Evolutionary conservation across 2,329 filamentous ascomycete genomes (phyloP).

Genomic region (Canariomyces notabilis): DNA sequence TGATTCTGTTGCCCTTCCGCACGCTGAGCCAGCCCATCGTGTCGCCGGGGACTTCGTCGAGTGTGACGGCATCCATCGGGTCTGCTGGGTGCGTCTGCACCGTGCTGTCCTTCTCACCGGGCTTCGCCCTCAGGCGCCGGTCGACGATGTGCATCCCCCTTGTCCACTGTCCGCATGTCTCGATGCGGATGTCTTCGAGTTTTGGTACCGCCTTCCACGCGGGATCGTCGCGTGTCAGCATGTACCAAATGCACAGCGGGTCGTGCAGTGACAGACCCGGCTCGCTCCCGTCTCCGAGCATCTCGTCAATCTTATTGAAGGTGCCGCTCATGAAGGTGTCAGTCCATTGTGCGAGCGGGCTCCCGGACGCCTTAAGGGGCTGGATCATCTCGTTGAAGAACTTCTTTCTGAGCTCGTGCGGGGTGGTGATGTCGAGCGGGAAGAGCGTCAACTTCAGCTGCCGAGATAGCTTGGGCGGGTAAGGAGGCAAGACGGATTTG

Average conservation of each 20-base stretch:
- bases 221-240: slow-evolving; percentile 56
- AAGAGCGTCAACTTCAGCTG: slow-evolving; percentile 65
- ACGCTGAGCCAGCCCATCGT: slow-evolving; percentile 69
- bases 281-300: slow-evolving; percentile 54
- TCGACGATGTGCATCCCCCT: slow-evolving; percentile 86
- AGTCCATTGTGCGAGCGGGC: slow-evolving; percentile 70
- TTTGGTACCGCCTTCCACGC: slow-evolving; percentile 52
- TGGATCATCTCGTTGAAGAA: slow-evolving; percentile 54
- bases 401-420: slow-evolving; percentile 59
- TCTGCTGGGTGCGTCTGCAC: slow-evolving; percentile 35
- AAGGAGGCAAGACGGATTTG: slow-evolving; percentile 50
- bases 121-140: slow-evolving; percentile 55
- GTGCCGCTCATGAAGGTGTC: slow-evolving; percentile 66
- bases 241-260: slow-evolving; percentile 74
- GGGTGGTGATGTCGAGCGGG: slow-evolving; percentile 71
- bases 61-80: slow-evolving; percentile 43
- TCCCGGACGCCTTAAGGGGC: slow-evolving; percentile 54
- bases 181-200: slow-evolving; percentile 79
- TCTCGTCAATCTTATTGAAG: slow-evolving; percentile 61
- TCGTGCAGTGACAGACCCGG: slow-evolving; percentile 68
- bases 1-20: slow-evolving; percentile 72
- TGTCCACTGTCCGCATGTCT: slow-evolving; percentile 92
- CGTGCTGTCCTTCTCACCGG: slow-evolving; percentile 35
- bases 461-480: slow-evolving; percentile 59
- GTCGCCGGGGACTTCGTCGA: slow-evolving; percentile 61